Conservation (phyloP, 768 basidiomycete genomes). For the Phlebiopsis flavidoalba region DNA sequence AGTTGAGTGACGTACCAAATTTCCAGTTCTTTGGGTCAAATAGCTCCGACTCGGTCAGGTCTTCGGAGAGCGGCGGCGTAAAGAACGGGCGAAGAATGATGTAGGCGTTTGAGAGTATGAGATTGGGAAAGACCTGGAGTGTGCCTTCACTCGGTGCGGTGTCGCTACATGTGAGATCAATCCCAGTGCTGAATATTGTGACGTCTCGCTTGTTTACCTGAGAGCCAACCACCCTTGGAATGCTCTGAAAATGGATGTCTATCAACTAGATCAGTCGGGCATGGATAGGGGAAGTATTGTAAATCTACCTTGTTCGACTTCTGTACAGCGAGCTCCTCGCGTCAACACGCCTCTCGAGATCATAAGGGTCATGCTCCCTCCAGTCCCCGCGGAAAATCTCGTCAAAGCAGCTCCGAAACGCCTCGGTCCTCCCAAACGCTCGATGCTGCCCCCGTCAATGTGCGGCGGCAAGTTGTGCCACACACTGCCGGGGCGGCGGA, state of each 20-base stretch:
- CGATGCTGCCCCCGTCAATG: slow-evolving; percentile 58
- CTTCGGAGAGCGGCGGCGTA: slow-evolving; percentile 35
- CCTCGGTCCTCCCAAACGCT: slow-evolving; percentile 69
- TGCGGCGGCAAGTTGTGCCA: slow-evolving; percentile 56
- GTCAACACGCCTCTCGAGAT: slow-evolving; percentile 50
- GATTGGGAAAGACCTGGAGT: slow-evolving; percentile 61
- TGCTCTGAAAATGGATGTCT: slow-evolving; percentile 31
- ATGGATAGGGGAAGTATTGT: neutral
- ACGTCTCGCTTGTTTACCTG: slow-evolving; percentile 35
- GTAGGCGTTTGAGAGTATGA: slow-evolving; percentile 65
- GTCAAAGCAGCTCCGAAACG: slow-evolving; percentile 53
- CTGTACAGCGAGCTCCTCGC: slow-evolving; percentile 63
- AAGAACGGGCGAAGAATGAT: slow-evolving; percentile 77
- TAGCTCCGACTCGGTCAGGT: slow-evolving; percentile 16
- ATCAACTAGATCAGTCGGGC: neutral
- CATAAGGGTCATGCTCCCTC: slow-evolving; percentile 63
- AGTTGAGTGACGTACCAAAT: slow-evolving; percentile 3
- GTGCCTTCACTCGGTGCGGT: slow-evolving; percentile 69
- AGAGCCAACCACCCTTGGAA: slow-evolving; percentile 80
- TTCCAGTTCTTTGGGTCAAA: slow-evolving; percentile 23
- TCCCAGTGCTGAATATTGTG: neutral
- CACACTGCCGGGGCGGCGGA: slow-evolving; percentile 56
- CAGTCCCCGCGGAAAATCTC: slow-evolving; percentile 60
- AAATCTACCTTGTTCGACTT: slow-evolving; percentile 41
- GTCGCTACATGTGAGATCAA: slow-evolving; percentile 34